Evolutionary conservation across 2,329 filamentous ascomycete genomes (phyloP).

Genomic region (Sporothrix globosa): DNA sequence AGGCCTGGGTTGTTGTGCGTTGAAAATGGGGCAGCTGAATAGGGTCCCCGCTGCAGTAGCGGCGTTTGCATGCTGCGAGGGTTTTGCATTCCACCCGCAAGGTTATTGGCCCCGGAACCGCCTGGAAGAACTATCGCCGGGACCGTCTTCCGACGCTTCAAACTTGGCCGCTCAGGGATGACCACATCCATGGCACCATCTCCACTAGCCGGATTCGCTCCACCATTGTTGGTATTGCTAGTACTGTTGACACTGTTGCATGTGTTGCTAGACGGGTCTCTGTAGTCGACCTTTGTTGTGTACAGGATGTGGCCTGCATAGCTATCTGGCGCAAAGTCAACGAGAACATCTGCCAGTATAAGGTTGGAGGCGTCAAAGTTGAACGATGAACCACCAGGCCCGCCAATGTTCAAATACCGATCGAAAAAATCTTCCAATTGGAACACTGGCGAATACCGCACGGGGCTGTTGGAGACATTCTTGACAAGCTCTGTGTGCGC

Average conservation of each 20-base stretch:
- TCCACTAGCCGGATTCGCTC: neutral
- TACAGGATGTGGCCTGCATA: conserved; percentile 56
- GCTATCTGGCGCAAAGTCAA: conserved; percentile 63
- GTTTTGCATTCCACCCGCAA: conserved; percentile 35
- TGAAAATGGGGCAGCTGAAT: neutral
- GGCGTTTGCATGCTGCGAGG: conserved; percentile 41
- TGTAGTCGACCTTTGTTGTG: conserved; percentile 40
- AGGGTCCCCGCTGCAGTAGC: conserved; percentile 34
- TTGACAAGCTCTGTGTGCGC: conserved; percentile 83
- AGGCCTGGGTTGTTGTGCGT: neutral
- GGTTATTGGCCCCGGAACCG: conserved; percentile 31
- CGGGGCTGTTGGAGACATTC: conserved; percentile 66
- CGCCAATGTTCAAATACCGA: conserved; percentile 65
- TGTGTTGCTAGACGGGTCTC: conserved; percentile 37
- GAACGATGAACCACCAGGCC: conserved; percentile 61
- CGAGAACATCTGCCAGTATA: conserved; percentile 66
- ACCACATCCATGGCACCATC: conserved; percentile 15
- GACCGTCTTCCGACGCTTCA: conserved; percentile 56
- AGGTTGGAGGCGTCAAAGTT: conserved; percentile 75
- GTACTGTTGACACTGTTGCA: neutral
- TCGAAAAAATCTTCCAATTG: conserved; percentile 89
- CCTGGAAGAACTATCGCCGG: conserved; percentile 41
- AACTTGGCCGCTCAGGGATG: conserved; percentile 44
- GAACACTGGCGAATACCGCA: conserved; percentile 77
- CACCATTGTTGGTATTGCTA: neutral